Evolutionary conservation across 805 yeast species (phyloP), one percentile per base, ranked within the genome.

Genomic region (Cyberlindnera americana): DNA sequence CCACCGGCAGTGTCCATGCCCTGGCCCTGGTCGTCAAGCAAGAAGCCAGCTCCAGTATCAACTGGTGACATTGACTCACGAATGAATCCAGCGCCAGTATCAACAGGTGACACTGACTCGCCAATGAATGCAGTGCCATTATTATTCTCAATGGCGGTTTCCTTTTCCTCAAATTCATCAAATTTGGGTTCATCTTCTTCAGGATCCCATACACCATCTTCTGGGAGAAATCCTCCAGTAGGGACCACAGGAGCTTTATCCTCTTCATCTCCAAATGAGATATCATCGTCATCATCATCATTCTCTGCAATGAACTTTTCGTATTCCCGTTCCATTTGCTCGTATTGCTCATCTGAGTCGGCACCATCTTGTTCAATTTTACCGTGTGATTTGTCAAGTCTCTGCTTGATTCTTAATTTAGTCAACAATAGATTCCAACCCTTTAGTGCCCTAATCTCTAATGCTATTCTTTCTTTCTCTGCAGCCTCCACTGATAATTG

Each of bases 361-460:
- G 21, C 29, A 1, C 22, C 30, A 4, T 21, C 41, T 19, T 38
- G 44, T 3, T 40, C 46, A 35, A 48, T 34, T 35, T 43, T 47
- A 6, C 83, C 81, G 51, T 76, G 79, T 4, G 63, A 52, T 28
- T 50, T 55, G 43, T 75, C 70, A 37, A 77, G 56, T 43, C 80
- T 59, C 8, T 60, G 55, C 19, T 56, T 52, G 17, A 72, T 69
- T 34, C 70, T 53, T 33, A 72, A 55, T 45, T 73, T 76, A 9
- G 68, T 58, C 47, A 70, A 55, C 40, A 72, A 59, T 37, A 61
- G 57, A 44, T 60, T 65, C 77, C 76, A 71, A 34, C 62, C 66
- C 38, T 61, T 63, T 48, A 75, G 59, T 3, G 83, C 76, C 18
- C 67, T 65, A 32, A 74, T 50, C 44, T 78, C 81, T 13, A 64